Evolutionary conservation across 2,329 filamentous ascomycete genomes (phyloP), one percentile per base, ranked within the genome.

Genomic region (Metarhizium rileyi): DNA sequence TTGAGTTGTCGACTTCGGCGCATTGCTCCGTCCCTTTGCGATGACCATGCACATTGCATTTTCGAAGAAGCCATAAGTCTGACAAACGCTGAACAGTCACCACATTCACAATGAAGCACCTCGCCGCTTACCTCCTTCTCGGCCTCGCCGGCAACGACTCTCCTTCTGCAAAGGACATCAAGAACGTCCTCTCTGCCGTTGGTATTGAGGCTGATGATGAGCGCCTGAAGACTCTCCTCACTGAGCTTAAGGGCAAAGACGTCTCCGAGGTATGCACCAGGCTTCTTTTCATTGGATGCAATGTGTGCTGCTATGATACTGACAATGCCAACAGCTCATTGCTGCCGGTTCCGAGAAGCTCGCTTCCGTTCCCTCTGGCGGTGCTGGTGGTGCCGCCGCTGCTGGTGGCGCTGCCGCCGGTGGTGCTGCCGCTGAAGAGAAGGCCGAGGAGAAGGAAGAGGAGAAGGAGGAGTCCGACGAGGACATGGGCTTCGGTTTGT

Each of bases 91-190:
- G 30, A 42, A 60, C 61, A 67, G 63, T 67, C 72, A 68, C 54
- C 53, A 61, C 65, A 58, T 63, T 64, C 72, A 95, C 84, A 89
- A 97, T 98, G 93, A 97, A 98, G 90, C 86, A 97, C 79, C 86
- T 98, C 79, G 93, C 93, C 72, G 91, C 93, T 72, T 97, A 95
- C 84, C 90, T 98, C 70, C 91, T 98, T 70, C 88, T 97, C 74
- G 76, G 78, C 77, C 86, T 97, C 64, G 91, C 81, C 72, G 93
- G 93, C 77, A 97, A 96, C 83, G 72, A 80, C 77, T 83, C 83
- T 58, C 93, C 93, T 64, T 90, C 87, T 59, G 88, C 87, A 65
- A 72, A 73, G 61, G 90, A 97, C 70, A 76, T 98, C 81, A 93
- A 87, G 80, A 70, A 68, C 57, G 90, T 98, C 66, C 88, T 98